These are phyloP conservation scores for Rosa chinensis DNA, from an alignment of 306 rosid genomes.

Conservation along the genomic window DNA sequence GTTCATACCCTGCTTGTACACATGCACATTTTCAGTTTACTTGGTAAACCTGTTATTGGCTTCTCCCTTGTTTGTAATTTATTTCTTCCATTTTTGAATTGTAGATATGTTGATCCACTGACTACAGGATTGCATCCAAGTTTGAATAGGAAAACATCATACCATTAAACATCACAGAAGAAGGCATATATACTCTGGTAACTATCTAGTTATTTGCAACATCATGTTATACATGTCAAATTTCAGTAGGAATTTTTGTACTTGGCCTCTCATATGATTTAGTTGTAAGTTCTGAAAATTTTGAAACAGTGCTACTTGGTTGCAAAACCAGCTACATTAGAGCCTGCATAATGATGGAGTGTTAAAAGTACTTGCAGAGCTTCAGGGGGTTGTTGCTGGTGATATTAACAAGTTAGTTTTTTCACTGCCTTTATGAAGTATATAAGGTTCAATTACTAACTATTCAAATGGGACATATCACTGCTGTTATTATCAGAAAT, in stretches of 20 bases:
- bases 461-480: no score
- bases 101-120: conserved; percentile 84
- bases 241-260: no score
- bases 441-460: no score
- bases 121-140: conserved; percentile 51
- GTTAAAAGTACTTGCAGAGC: no score
- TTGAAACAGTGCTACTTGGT: conserved; percentile 54
- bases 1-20: background rate
- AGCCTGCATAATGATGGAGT: conserved; percentile 63
- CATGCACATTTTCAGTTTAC: background rate
- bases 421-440: no score
- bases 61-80: background rate
- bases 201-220: no score
- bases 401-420: no score
- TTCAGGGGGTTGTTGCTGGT: no score
- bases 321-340: conserved; percentile 59
- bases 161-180: conserved; percentile 70
- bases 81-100: conserved; percentile 2
- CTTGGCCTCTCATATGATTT: no score
- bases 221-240: no score
- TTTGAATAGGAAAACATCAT: conserved; percentile 57
- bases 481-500: no score
- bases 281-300: background rate
- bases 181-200: conserved; percentile 43
- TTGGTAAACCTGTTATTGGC: background rate